Base-by-base conservation (phyloP, 257 asterid genomes). In the Prunella vulgaris region DNA sequence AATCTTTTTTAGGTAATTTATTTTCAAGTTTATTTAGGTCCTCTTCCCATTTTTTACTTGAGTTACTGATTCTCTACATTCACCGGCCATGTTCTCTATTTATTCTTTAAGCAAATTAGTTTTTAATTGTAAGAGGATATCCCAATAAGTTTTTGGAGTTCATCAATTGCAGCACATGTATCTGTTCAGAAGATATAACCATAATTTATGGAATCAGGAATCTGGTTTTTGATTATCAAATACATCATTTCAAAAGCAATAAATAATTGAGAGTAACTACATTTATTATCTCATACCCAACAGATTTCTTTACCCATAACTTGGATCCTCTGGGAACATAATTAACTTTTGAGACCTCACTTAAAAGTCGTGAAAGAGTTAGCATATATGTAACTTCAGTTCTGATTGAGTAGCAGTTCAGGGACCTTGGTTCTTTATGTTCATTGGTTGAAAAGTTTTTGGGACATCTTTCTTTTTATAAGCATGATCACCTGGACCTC, bases 271-370 rank as follows among this genome's bases (percentile, higher is more conserved):
- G n/a, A 64, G 67, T 7, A 38, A 21, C 27, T 15, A 48, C 10
- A 25, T 30, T 15, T 35, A 46, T 60, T 42, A 60, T 28, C 28
- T 46, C n/a, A 18, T 18, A n/a, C 57, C 21, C 54, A 48, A 35
- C 58, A 51, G 28, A 44, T 10, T 17, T 64, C 21, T 46, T 72
- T 17, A 57, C 30, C 7, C 15, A 32, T 20, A 37, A 51, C 56
- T 46, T 72, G 65, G 46, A 62, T 22, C 60, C 42, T 72, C 71
- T 22, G 64, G 71, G 40, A 51, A 44, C 56, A 24, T 48, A 32
- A n/a, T 68, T 32, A 18, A 7, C 24, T 68, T 54, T 12, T 10
- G 2, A 22, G 24, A 25, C 38, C 73, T 54, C 27, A 18, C 24
- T 20, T 24, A 57, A 68, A 13, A 12, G 58, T 20, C 18, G 28